Evolutionary conservation across 2,329 filamentous ascomycete species (phyloP), one percentile per base, ranked within the genome.

Genomic region (Phialophora chinensis): DNA sequence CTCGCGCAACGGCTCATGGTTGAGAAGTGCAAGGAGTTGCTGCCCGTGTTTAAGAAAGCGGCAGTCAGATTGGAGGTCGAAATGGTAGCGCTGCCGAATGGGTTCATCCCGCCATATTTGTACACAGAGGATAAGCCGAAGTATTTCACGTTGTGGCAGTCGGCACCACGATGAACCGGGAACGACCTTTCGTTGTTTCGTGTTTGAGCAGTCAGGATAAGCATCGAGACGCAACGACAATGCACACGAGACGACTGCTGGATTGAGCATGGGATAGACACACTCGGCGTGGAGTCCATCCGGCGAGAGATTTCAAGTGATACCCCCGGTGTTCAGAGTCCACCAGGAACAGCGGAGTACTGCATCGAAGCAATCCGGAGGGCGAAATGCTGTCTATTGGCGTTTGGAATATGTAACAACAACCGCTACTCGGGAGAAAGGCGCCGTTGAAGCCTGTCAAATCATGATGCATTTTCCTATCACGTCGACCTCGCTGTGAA

Each of bases 91-190:
- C 44, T 72, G 38, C 70, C 70, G 5, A 69, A 67, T 31, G 71
- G 71, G 5, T 73, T 70, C 47, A 73, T 73, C 29, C 71, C 71
- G n/a, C 71, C 71, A n/a, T 73, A 73, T 56, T 56, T 73, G 44
- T 70, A 66, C 61, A 62, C 65, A 29, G 71, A 73, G 59, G 70
- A 73, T 12, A 67, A 67, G 55, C 71, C 71, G 17, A 69, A 12
- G 49, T 54, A 23, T 20, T 66, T 58, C 47, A 65, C 54, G 14
- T 44, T 72, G 12, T 73, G 71, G 71, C 63, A 71, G 54, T 69
- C 66, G 6, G 62, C 47, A 44, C 66, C 53, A 35, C 53, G 42
- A 50, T 59, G 55, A 60, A 29, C 10, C 35, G 20, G 35, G 12
- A 14, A n/a, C 5, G 38, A n/a, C 14, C 6, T 1, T 2, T 33